phyloP scores from a whole-genome alignment of 805 yeast species.

The Gaillardinia entomophila region DNA sequence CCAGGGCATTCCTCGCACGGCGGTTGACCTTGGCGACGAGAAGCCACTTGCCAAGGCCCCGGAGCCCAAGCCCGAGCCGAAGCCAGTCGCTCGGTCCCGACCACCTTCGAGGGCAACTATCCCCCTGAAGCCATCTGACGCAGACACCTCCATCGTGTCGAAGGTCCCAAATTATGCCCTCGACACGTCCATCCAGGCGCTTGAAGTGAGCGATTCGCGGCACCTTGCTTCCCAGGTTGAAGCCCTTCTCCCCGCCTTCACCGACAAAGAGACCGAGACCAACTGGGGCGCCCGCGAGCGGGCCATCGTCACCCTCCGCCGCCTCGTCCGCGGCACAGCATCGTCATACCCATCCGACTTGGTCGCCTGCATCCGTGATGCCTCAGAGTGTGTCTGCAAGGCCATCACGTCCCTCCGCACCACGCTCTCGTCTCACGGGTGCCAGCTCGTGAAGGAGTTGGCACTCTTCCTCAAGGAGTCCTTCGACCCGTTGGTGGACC shows the following conservation, averaged over 20 bases:
- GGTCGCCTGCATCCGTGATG: slow-evolving; percentile 18
- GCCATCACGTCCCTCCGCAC: slow-evolving; percentile 75
- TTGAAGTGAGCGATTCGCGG: slow-evolving; percentile 19
- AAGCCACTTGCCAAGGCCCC: neutral
- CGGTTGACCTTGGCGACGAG: neutral
- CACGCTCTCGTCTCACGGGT: slow-evolving; percentile 68
- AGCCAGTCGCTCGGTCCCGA: no score
- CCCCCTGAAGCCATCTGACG: neutral
- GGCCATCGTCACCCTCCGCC: slow-evolving; percentile 50
- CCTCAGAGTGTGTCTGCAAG: slow-evolving; percentile 55
- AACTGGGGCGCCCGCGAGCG: slow-evolving; percentile 80
- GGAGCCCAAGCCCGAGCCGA: neutral
- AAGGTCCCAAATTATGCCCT: slow-evolving; percentile 28
- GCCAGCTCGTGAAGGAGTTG: slow-evolving; percentile 70
- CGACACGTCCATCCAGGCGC: slow-evolving; percentile 32
- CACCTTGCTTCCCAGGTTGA: slow-evolving; percentile 11
- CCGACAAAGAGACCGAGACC: slow-evolving; percentile 75
- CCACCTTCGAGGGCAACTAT: neutral
- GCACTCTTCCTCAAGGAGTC: slow-evolving; percentile 33
- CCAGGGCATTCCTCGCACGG: slow-evolving; percentile 18
- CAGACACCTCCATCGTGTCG: slow-evolving; percentile 5
- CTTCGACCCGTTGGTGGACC: slow-evolving; percentile 47
- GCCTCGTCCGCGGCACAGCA: slow-evolving; percentile 55
- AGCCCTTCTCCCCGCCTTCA: slow-evolving; percentile 36
- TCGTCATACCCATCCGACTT: slow-evolving; percentile 26